These are phyloP conservation scores for Omphalotus guepiniiformis DNA, from an alignment of 768 basidiomycete species.

Conservation along the genomic window DNA sequence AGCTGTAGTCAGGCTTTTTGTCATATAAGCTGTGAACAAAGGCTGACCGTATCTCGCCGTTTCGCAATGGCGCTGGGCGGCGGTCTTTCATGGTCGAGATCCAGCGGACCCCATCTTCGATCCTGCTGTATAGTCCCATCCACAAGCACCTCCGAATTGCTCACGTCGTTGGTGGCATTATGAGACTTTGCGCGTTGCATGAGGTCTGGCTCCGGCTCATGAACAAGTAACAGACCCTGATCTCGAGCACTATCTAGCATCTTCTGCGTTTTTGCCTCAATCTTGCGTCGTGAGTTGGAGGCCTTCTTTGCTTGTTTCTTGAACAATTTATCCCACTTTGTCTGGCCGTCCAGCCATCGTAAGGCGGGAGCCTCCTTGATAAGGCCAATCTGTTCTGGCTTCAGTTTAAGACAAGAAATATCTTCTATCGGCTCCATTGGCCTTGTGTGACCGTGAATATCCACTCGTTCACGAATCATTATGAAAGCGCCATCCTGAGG, in stretches of 20 bases:
- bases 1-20: background rate
- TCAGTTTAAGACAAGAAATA: constrained; percentile 49
- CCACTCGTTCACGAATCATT: constrained; percentile 75
- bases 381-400: constrained; percentile 55
- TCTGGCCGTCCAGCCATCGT: constrained; percentile 62
- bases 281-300: constrained; percentile 38
- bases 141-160: constrained; percentile 9
- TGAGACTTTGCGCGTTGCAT: constrained; percentile 5
- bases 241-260: constrained; percentile 41
- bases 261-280: constrained; percentile 39
- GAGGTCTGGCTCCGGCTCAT: background rate
- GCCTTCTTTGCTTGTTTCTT: constrained; percentile 35
- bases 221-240: constrained; percentile 35
- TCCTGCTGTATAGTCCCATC: constrained; percentile 33
- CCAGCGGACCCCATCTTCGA: constrained; percentile 50
- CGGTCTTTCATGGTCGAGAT: constrained; percentile 62
- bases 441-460: constrained; percentile 53
- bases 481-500: constrained; percentile 19
- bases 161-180: constrained; percentile 7
- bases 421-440: constrained; percentile 59
- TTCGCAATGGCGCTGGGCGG: constrained; percentile 71
- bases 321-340: constrained; percentile 57
- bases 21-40: background rate
- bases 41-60: constrained; percentile 58
- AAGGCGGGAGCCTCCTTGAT: constrained; percentile 70